These are phyloP conservation scores for Cercophora sp. DNA, from an alignment of 495 filamentous ascomycete species.

Conservation along the genomic window DNA sequence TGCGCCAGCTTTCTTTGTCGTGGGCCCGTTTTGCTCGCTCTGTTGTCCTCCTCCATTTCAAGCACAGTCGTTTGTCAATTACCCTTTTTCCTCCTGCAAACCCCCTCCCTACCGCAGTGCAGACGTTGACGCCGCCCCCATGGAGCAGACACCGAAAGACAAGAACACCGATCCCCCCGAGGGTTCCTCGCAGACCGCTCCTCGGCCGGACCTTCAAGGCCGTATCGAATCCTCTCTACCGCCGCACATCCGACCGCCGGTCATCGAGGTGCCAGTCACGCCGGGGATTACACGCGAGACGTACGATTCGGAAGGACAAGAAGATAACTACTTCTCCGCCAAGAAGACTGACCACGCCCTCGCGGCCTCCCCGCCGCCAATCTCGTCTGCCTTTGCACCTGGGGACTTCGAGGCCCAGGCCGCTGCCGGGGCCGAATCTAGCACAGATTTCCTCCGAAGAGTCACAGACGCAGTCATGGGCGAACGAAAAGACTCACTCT, in stretches of 20 bases:
- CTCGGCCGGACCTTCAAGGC: conserved; percentile 6
- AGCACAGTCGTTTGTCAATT: not conserved
- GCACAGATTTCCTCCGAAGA: conserved; percentile 59
- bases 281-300: conserved; percentile 41
- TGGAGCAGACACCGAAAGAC: conserved; percentile 11
- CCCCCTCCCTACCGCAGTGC: not conserved
- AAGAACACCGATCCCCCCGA: not conserved
- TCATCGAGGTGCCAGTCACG: conserved; percentile 45
- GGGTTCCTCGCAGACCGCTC: too few relatives aligned
- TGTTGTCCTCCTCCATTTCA: not conserved
- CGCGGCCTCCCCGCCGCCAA: conserved; percentile 18
- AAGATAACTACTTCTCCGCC: conserved; percentile 38
- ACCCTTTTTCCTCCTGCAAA: not conserved
- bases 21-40: not conserved
- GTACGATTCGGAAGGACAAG: conserved; percentile 25
- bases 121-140: not conserved
- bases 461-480: conserved; percentile 51
- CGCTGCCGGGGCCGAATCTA: conserved; percentile 49
- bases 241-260: conserved; percentile 29
- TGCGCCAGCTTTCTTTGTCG: conserved; percentile 1
- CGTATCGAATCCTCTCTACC: conserved; percentile 29
- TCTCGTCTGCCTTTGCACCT: conserved; percentile 3
- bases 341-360: conserved; percentile 27
- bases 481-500: conserved; percentile 45
- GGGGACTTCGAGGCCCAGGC: conserved; percentile 43